Conservation (phyloP, 306 rosid species). For the Quercus bicolor region DNA sequence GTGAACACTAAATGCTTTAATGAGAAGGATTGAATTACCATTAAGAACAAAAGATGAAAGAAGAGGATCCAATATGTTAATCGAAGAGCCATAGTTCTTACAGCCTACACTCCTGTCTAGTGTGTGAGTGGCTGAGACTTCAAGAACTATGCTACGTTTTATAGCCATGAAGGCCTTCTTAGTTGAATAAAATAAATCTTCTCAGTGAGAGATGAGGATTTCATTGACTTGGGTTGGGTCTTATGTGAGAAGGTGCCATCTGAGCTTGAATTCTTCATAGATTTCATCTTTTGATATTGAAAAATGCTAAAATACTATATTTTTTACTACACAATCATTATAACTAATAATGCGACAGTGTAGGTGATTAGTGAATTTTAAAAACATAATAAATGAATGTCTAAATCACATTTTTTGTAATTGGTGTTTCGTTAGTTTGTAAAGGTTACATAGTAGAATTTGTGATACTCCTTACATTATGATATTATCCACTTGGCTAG, state of each 20-base stretch:
- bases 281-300: no score
- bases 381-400: no score
- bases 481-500: background rate
- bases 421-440: no score
- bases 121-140: background rate
- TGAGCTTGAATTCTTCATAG: no score
- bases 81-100: constrained; percentile 14
- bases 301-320: no score
- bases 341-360: no score
- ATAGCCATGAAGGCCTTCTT: background rate
- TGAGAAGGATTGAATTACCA: background rate
- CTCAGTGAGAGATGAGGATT: background rate
- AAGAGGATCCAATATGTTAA: background rate
- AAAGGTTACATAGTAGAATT: no score
- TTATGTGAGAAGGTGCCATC: no score
- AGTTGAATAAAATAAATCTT: background rate
- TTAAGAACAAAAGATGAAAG: constrained; percentile 6
- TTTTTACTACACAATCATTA: no score
- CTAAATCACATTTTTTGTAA: no score
- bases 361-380: no score
- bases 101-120: background rate
- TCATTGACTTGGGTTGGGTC: background rate
- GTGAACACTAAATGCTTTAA: background rate
- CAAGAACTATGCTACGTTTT: background rate
- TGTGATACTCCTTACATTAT: no score